Evolutionary conservation across 768 basidiomycete genomes (phyloP).

Genomic region (Lactarius pseudohatsudake): DNA sequence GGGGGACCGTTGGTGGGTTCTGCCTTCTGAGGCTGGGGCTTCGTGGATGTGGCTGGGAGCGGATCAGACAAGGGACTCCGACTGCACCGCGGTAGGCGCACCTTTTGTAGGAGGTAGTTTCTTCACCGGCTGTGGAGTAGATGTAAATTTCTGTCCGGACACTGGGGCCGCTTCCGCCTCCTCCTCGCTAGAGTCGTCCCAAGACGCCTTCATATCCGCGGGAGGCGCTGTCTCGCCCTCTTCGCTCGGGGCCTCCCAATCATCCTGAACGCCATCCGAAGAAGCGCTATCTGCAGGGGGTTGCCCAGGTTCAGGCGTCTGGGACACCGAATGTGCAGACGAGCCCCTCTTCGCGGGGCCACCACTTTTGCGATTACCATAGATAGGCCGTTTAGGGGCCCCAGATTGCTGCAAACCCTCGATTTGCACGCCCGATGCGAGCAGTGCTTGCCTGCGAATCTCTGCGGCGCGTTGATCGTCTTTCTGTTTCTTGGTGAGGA

Average conservation of each 20-base stretch:
- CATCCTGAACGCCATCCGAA: constrained; percentile 37
- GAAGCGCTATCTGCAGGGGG: constrained; percentile 36
- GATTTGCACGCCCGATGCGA: constrained; percentile 86
- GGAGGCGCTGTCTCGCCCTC: constrained; percentile 41
- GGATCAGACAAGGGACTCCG: background rate
- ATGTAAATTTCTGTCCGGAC: constrained; percentile 13
- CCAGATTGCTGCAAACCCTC: constrained; percentile 77
- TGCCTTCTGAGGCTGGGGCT: constrained; percentile 3
- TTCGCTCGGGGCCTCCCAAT: constrained; percentile 72
- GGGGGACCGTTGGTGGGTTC: constrained; percentile 14
- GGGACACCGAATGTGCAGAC: constrained; percentile 54
- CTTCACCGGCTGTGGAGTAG: background rate
- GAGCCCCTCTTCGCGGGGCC: constrained; percentile 52
- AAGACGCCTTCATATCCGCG: constrained; percentile 32
- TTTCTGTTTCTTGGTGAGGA: constrained; percentile 97
- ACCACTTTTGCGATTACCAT: constrained; percentile 84
- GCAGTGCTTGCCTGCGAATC: constrained; percentile 83
- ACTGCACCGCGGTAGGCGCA: background rate
- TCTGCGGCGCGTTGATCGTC: constrained; percentile 90
- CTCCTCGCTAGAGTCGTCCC: constrained; percentile 54
- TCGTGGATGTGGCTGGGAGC: constrained; percentile 10
- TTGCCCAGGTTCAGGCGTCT: constrained; percentile 29
- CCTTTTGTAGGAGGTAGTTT: constrained; percentile 19
- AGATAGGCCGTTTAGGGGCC: constrained; percentile 67
- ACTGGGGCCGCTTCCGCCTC: constrained; percentile 34